Evolutionary conservation across 2,329 filamentous ascomycete genomes (phyloP).

Genomic region (Exophiala bonariae): DNA sequence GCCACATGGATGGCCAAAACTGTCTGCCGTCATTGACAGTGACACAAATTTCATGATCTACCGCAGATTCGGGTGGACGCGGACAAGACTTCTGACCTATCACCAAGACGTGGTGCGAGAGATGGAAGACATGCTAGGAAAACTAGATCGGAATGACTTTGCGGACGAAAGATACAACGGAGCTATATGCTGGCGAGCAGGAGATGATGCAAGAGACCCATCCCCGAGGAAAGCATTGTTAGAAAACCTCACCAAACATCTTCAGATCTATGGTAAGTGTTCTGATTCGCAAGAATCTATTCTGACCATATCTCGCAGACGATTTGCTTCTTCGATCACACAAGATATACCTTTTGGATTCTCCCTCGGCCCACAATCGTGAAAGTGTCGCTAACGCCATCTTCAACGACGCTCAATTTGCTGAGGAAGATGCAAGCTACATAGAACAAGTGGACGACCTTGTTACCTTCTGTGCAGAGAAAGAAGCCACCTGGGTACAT

Average conservation of each 20-base stretch:
- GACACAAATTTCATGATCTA: constrained; percentile 44
- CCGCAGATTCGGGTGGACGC: constrained; percentile 43
- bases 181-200: too few species aligned
- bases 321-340: constrained; percentile 9
- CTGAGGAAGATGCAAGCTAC: constrained; percentile 7
- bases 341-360: constrained; percentile 8
- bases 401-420: constrained; percentile 12
- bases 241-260: too few species aligned
- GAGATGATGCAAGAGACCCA: constrained; percentile 14
- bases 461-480: constrained; percentile 7
- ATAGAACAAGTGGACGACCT: constrained; percentile 18
- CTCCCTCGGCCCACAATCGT: constrained; percentile 3
- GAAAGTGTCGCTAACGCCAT: constrained; percentile 8
- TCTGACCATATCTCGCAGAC: constrained; percentile 10
- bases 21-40: constrained; percentile 43
- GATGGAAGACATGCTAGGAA: constrained; percentile 31
- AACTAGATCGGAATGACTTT: constrained; percentile 11
- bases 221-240: too few species aligned
- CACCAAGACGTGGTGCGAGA: constrained; percentile 32
- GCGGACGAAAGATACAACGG: too few species aligned
- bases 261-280: too few species aligned
- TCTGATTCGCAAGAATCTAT: too few species aligned
- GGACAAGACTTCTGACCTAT: constrained; percentile 37
- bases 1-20: too few species aligned
- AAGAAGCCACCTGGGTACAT: constrained; percentile 13